These are phyloP conservation scores for Colletotrichum spaethianum DNA, from an alignment of 2,329 filamentous ascomycete genomes.

Conservation along the genomic window DNA sequence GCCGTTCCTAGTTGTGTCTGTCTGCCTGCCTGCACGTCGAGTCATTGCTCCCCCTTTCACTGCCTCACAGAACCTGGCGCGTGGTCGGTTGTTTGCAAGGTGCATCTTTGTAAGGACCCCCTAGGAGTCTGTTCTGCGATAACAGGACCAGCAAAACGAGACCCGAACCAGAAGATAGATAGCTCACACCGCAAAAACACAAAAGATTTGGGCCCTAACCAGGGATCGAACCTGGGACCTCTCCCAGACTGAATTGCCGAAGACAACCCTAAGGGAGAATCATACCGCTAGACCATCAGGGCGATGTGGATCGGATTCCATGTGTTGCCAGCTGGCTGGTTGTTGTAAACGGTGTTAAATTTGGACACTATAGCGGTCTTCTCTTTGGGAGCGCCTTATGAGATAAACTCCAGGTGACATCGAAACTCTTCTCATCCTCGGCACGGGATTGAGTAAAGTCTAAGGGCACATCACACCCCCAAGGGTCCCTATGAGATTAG, in stretches of 20 bases:
- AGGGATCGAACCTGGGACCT: constrained; percentile 42
- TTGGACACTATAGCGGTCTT: too few species aligned
- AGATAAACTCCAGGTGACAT: not conserved
- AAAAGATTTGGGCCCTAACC: constrained; percentile 37
- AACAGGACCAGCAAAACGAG: not conserved
- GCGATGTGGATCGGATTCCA: not conserved
- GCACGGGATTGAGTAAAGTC: not conserved
- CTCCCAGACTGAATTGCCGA: not conserved
- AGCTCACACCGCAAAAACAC: not conserved
- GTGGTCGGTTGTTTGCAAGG: too few species aligned
- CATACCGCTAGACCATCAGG: constrained; percentile 42
- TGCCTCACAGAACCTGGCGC: not conserved
- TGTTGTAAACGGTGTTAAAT: too few species aligned
- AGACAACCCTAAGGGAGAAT: constrained; percentile 40
- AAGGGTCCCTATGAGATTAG: not conserved
- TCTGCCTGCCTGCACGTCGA: not conserved
- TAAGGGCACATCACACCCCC: not conserved
- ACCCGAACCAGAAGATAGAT: not conserved
- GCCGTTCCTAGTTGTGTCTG: not conserved
- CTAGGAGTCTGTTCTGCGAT: too few species aligned
- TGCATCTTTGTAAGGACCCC: too few species aligned
- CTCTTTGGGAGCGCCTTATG: too few species aligned
- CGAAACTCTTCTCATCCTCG: not conserved
- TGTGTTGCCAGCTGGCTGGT: not conserved
- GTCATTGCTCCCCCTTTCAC: not conserved